These are phyloP conservation scores for Pichia kudriavzevii DNA, from an alignment of 1,139 yeast species.

Conservation along the genomic window DNA sequence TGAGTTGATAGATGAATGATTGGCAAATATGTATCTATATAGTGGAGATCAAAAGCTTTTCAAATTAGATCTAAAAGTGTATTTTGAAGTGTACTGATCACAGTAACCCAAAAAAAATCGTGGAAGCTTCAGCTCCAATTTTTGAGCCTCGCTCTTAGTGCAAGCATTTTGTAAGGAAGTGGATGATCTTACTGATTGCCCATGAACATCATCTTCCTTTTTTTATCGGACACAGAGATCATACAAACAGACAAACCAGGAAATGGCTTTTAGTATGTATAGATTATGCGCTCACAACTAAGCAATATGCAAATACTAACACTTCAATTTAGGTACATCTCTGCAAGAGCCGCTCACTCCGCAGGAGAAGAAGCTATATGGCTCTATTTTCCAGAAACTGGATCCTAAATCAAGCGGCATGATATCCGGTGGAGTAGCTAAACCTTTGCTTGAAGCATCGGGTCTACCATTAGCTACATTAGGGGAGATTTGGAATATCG, in stretches of 20 bases:
- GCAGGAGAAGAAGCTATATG: conserved; percentile 71
- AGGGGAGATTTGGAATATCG: conserved; percentile 91
- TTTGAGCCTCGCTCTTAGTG: too few species aligned
- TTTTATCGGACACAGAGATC: background rate
- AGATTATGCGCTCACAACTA: too few species aligned
- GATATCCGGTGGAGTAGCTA: conserved; percentile 87
- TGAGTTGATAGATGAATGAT: conserved; percentile 40
- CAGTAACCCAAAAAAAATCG: too few species aligned
- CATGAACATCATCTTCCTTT: background rate
- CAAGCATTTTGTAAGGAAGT: too few species aligned
- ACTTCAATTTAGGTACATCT: background rate
- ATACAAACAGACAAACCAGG: too few species aligned
- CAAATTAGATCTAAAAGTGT: too few species aligned
- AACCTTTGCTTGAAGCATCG: conserved; percentile 76
- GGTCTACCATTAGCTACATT: conserved; percentile 71
- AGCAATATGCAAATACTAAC: conserved; percentile 4
- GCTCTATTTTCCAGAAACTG: conserved; percentile 67
- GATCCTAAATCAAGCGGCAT: conserved; percentile 77
- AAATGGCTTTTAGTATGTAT: too few species aligned
- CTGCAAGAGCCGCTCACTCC: conserved; percentile 44
- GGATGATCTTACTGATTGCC: too few species aligned
- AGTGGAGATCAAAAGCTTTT: too few species aligned
- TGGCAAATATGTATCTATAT: too few species aligned
- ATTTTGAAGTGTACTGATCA: too few species aligned
- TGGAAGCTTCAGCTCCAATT: too few species aligned